Base-by-base conservation (phyloP, 2,329 filamentous ascomycete species). In the Xylaria multiplex region DNA sequence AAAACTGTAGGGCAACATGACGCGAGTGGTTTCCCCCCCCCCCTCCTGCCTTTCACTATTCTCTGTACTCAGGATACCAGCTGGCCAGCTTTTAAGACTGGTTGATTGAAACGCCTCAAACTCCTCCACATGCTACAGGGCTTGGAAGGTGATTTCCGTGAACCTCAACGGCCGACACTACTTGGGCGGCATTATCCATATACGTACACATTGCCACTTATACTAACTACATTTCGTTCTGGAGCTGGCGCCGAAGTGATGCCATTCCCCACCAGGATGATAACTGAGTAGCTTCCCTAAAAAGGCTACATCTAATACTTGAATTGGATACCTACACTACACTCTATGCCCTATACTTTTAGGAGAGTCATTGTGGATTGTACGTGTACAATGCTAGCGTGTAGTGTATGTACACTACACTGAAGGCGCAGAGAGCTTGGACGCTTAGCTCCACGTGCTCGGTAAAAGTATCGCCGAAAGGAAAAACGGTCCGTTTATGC, bases 161-260 rank as follows among this genome's bases (percentile, higher is more conserved):
- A 53, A 57, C n/a, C 22, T 43, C 30, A 35, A 30, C 40, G 7
- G n/a, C 13, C 43, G 30, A 19, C 37, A 14, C 37, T 13, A 40
- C 37, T 40, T 46, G 46, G 46, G 46, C 45, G 30, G 48, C 40
- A 49, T 50, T 59, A 50, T 22, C 37, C 52, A 57, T 56, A 49
- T 45, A 19, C n/a, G 55, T 37, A 37, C 35, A 37, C 40, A 22
- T 40, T 27, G 22, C 27, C 22, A 19, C 32, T 49, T 42, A 49
- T 16, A 22, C 35, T 37, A 37, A 2, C 6, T 37, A 37, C 35
- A 13, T 37, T 30, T 52, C 46, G 45, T 49, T 53, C 32, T 50
- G 46, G 35, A 60, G 56, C 40, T 27, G 56, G 24, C 27, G 54
- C 66, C 66, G 62, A 65, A 19, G 62, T 68, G 62, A 46, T 45